These are phyloP conservation scores for Fraxinus baroniana DNA, from an alignment of 305 asterid species.

Conservation along the genomic window DNA sequence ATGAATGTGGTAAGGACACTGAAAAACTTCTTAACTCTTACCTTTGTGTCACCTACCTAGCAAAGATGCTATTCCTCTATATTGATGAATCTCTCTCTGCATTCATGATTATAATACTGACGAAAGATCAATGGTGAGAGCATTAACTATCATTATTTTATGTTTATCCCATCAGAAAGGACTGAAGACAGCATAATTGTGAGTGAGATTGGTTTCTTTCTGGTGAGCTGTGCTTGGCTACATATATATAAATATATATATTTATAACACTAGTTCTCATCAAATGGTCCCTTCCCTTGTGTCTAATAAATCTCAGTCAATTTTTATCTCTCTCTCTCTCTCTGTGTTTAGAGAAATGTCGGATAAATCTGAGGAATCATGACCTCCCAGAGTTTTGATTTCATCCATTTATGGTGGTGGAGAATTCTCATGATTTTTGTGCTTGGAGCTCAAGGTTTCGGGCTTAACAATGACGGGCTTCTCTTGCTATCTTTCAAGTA, in stretches of 20 bases:
- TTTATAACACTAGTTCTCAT: constrained; percentile 4
- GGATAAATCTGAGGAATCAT: constrained; percentile 40
- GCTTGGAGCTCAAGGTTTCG: constrained; percentile 35
- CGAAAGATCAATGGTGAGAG: neutral
- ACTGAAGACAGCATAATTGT: constrained; percentile 55
- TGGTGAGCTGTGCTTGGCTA: constrained; percentile 50
- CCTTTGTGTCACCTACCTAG: constrained; percentile 55
- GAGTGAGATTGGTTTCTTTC: constrained; percentile 48
- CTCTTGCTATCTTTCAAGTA: constrained; percentile 61
- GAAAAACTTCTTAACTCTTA: constrained; percentile 49
- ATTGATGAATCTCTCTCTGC: constrained; percentile 17
- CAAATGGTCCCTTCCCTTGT: constrained; percentile 31
- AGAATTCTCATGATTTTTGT: constrained; percentile 37
- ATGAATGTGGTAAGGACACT: constrained; percentile 26
- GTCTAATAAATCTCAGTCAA: constrained; percentile 30
- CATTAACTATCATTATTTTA: constrained; percentile 29
- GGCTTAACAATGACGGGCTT: constrained; percentile 65
- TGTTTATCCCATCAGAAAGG: constrained; percentile 26
- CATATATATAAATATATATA: neutral
- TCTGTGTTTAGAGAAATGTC: constrained; percentile 40
- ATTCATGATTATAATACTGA: constrained; percentile 16
- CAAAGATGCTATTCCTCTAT: constrained; percentile 65
- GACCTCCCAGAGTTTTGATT: constrained; percentile 39
- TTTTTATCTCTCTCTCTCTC: constrained; percentile 25
- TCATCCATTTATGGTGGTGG: constrained; percentile 52